Evolutionary conservation across 106 monocot genomes (phyloP), one percentile per base, ranked within the genome.

Genomic region (Acanthochlamys bracteata): DNA sequence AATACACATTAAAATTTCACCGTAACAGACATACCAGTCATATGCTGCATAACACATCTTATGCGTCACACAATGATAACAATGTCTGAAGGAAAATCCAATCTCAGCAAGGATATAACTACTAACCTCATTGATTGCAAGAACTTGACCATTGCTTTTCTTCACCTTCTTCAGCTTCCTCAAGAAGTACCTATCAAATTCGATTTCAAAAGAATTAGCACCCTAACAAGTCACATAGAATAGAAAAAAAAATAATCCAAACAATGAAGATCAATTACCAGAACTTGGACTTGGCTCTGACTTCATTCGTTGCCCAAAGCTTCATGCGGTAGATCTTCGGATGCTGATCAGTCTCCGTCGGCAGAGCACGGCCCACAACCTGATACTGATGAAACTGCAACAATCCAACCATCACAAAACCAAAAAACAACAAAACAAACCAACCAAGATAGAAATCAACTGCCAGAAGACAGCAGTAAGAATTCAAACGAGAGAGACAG

Each of bases 121-220:
- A 40, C 7, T 16, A 63, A 93, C 93, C 93, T 93, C 86, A 41
- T 86, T 93, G 40, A 83, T 80, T 4, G 93, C 93, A 11, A 89
- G 72, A 1, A 89, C 72, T 71, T 93, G 89, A 0, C 89, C 93
- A 25, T 93, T 93, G 75, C 86, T 93, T 68, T 89, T 93, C 83
- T 93, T 93, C 17, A 93, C 83, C 65, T 89, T 93, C 81, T 93
- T 93, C 53, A 89, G 77, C 72, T 93, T 93, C 75, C 89, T 86
- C 66, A 93, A 41, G 39, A 93, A 93, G 53, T 93, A 89, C 93
- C 93, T 93, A 64, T 11, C 0, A 25, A 6, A 55, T 60, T 67
- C 10, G 66, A 20, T 33, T 33, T n/a, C n/a, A 55, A 10, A 3
- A 11, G 16, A 60, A 58, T 11, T 15, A 16, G 11, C 52, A 40